Percentiles rank a stretch among this genome's conserved stretches.
phyloP scores from a whole-genome alignment of 345 rosid species.

The Ceriops zippeliana region DNA sequence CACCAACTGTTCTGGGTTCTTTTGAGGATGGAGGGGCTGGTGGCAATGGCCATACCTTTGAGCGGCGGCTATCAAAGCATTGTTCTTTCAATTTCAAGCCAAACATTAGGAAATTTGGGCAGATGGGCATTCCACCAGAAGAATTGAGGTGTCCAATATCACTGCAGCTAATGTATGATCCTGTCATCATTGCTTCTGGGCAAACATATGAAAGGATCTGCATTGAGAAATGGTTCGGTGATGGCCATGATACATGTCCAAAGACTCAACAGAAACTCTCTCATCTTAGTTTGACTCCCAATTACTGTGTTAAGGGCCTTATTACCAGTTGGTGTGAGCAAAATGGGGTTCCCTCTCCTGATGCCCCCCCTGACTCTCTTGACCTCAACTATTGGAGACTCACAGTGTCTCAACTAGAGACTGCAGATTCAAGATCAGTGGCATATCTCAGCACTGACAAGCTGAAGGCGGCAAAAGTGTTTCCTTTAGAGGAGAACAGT shows the following conservation, averaged over 20 bases:
- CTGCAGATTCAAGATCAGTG: conserved; percentile 58
- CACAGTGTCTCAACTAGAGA: conserved; percentile 61
- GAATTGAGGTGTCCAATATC: conserved; percentile 97
- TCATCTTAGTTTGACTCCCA: conserved; percentile 85
- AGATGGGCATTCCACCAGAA: conserved; percentile 76
- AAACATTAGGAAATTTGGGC: conserved; percentile 56
- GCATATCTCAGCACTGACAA: conserved; percentile 44
- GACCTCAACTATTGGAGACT: conserved; percentile 87
- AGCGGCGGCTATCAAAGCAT: conserved; percentile 71
- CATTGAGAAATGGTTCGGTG: conserved; percentile 94
- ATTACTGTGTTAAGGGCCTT: conserved; percentile 97
- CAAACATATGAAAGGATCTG: conserved; percentile 94
- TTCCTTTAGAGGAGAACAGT: conserved; percentile 69
- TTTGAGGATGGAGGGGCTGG: conserved; percentile 42
- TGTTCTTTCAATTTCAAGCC: conserved; percentile 67
- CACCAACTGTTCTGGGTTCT: conserved; percentile 62
- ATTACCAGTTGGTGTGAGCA: conserved; percentile 95
- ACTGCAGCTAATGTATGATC: conserved; percentile 94
- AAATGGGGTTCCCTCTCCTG: conserved; percentile 67
- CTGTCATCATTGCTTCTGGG: conserved; percentile 94
- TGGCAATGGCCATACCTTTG: conserved; percentile 52
- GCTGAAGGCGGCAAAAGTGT: conserved; percentile 49
- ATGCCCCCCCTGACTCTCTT: conserved; percentile 76
- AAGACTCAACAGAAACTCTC: conserved; percentile 89
- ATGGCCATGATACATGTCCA: conserved; percentile 90